These are phyloP conservation scores for Cytospora schulzeri DNA, from an alignment of 2,329 filamentous ascomycete genomes.

Conservation along the genomic window DNA sequence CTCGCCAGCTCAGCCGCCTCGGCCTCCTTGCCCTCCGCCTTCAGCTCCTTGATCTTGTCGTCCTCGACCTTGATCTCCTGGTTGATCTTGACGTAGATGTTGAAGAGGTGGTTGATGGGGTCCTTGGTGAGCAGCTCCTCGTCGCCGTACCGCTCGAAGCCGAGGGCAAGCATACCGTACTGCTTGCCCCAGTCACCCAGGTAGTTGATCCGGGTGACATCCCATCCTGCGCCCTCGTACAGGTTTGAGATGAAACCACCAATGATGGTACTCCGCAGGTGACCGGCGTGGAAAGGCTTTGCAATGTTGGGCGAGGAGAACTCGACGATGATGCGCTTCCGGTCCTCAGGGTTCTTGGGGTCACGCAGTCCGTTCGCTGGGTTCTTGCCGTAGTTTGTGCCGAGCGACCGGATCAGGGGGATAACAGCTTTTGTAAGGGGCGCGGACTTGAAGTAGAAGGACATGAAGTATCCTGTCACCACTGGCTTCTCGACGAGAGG, in stretches of 20 bases:
- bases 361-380: conserved; percentile 61
- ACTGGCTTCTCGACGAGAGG: conserved; percentile 72
- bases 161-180: conserved; percentile 71
- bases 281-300: conserved; percentile 80
- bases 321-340: conserved; percentile 73
- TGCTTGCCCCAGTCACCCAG: conserved; percentile 83
- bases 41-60: conserved; percentile 61
- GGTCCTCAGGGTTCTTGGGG: conserved; percentile 60
- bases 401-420: conserved; percentile 67
- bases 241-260: conserved; percentile 75
- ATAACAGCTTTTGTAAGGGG: conserved; percentile 68
- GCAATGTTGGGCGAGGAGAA: conserved; percentile 87
- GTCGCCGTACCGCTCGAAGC: conserved; percentile 73
- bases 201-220: conserved; percentile 75
- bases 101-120: conserved; percentile 80
- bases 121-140: conserved; percentile 71
- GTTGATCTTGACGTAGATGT: conserved; percentile 81
- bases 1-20: conserved; percentile 50
- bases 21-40: conserved; percentile 55
- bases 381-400: conserved; percentile 66
- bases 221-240: conserved; percentile 71
- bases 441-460: conserved; percentile 77
- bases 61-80: conserved; percentile 67
- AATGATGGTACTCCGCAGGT: conserved; percentile 78
- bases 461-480: conserved; percentile 68